A percentile compares a stretch with the other conserved stretches of the same genome.
phyloP scores from a whole-genome alignment of 257 asterid genomes.

The Ilex asprella region DNA sequence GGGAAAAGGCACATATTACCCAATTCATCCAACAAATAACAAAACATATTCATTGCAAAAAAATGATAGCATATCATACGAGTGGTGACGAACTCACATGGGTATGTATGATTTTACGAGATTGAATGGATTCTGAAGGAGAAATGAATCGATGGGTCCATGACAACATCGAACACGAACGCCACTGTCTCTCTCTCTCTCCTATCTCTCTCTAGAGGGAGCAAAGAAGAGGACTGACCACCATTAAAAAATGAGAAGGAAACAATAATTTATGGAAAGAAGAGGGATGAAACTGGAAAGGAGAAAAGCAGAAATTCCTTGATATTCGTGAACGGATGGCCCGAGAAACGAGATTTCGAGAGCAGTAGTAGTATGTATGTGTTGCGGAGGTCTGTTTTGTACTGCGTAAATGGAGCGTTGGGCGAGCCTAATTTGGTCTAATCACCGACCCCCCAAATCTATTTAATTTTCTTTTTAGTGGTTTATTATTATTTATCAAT shows the following conservation, averaged over 20 bases:
- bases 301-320: slow-evolving; percentile 35
- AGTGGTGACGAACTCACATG: slow-evolving; percentile 52
- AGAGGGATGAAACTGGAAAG: slow-evolving; percentile 19
- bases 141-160: background rate
- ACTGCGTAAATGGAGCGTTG: background rate
- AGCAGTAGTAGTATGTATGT: slow-evolving; percentile 11
- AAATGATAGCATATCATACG: slow-evolving; percentile 1
- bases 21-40: background rate
- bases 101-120: slow-evolving; percentile 25
- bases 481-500: no score
- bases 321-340: slow-evolving; percentile 66
- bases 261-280: slow-evolving; percentile 26
- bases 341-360: slow-evolving; percentile 53
- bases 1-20: background rate
- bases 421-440: no score
- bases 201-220: slow-evolving; percentile 25
- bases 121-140: slow-evolving; percentile 2
- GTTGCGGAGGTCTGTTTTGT: slow-evolving; percentile 17
- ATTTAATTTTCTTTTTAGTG: no score
- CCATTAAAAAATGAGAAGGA: slow-evolving; percentile 23
- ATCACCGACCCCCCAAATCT: no score
- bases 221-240: slow-evolving; percentile 27
- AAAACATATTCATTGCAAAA: slow-evolving; percentile 13
- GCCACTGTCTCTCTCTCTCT: background rate
- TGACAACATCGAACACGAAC: background rate